Evolutionary conservation across 495 filamentous ascomycete genomes (phyloP).

Genomic region (Trichoderma orchidacearum): DNA sequence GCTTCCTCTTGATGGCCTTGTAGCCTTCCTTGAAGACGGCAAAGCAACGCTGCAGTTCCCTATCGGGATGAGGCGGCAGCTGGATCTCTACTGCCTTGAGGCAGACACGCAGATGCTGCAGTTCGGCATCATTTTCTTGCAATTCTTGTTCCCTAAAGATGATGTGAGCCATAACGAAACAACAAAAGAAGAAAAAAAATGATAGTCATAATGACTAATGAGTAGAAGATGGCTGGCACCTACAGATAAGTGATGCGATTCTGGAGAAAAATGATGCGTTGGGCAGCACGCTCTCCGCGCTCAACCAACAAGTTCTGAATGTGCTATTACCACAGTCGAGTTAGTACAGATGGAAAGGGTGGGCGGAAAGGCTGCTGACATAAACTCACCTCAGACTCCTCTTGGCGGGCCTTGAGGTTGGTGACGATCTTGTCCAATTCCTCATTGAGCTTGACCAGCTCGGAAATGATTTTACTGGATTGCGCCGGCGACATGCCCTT

Average conservation of each 20-base stretch:
- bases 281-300: constrained; percentile 35
- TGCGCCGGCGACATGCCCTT: constrained; percentile 10
- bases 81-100: constrained; percentile 40
- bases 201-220: not conserved
- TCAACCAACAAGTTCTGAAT: constrained; percentile 37
- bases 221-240: constrained; percentile 7
- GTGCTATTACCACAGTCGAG: constrained; percentile 22
- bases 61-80: constrained; percentile 23
- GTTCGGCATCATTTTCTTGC: constrained; percentile 17
- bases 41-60: constrained; percentile 25
- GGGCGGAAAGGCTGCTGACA: not conserved
- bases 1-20: not conserved
- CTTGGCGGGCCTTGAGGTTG: constrained; percentile 26
- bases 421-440: constrained; percentile 21
- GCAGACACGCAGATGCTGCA: constrained; percentile 37
- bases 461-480: constrained; percentile 18
- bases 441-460: constrained; percentile 25
- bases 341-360: constrained; percentile 1
- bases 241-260: constrained; percentile 32
- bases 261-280: constrained; percentile 37
- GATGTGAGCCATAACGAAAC: not conserved
- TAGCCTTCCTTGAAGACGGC: constrained; percentile 2
- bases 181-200: not conserved
- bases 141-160: constrained; percentile 15
- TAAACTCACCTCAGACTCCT: constrained; percentile 34